Evolutionary conservation across 225 moss, liverwort and hornwort species (phyloP).

Genomic region (Sphagnum contortum): DNA sequence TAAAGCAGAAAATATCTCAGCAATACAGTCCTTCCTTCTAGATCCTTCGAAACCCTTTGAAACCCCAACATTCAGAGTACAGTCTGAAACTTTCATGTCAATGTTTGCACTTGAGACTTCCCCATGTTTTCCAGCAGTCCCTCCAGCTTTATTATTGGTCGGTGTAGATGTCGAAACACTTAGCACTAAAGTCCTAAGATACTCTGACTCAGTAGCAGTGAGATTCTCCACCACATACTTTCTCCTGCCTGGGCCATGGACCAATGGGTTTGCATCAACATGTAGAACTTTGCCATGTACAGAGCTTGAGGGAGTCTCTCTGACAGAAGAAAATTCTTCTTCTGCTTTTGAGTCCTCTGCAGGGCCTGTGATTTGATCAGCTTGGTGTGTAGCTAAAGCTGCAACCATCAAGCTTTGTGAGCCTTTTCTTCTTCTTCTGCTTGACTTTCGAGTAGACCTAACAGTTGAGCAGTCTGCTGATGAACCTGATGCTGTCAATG

Average conservation of each 20-base stretch:
- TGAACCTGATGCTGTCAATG: no score
- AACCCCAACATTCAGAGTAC: neutral
- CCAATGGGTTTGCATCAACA: neutral
- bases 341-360: neutral
- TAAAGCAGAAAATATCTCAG: constrained; percentile 24
- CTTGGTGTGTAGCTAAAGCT: neutral
- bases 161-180: constrained; percentile 23
- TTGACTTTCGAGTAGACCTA: constrained; percentile 6
- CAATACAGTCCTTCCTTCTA: constrained; percentile 13
- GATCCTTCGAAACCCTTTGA: no score
- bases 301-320: neutral
- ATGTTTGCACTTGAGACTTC: neutral
- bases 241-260: neutral
- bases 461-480: neutral
- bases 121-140: no score
- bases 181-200: constrained; percentile 23
- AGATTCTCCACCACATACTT: constrained; percentile 6
- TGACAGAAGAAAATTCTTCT: neutral
- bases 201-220: constrained; percentile 18
- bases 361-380: neutral
- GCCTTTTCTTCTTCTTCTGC: constrained; percentile 6
- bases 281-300: neutral
- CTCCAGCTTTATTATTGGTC: neutral
- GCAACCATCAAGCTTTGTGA: constrained; percentile 3
- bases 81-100: neutral